Conservation (phyloP, 2,329 filamentous ascomycete species). For the Sporothrix dimorphospora region DNA sequence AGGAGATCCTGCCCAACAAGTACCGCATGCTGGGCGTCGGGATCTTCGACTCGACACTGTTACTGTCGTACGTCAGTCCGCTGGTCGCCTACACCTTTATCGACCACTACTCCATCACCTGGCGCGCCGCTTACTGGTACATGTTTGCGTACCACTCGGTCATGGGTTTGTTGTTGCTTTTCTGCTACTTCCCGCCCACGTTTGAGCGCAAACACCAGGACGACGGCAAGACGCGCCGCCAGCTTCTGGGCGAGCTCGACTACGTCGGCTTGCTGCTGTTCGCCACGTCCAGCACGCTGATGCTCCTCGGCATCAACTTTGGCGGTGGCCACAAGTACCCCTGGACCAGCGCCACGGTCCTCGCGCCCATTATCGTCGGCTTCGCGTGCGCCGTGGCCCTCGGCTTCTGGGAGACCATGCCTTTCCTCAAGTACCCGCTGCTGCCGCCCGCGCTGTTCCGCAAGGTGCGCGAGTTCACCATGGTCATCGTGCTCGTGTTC, state of each 20-base stretch:
- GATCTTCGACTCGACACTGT: conserved; percentile 20
- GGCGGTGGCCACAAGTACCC: conserved; percentile 38
- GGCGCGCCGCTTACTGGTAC: conserved; percentile 36
- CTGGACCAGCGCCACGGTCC: conserved; percentile 38
- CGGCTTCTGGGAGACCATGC: conserved; percentile 38
- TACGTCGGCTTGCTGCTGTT: conserved; percentile 39
- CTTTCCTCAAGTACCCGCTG: conserved; percentile 38
- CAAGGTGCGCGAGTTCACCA: conserved; percentile 34
- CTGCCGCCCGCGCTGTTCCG: conserved; percentile 40
- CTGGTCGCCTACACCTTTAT: conserved; percentile 42
- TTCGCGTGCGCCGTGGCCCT: conserved; percentile 38
- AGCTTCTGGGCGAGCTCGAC: conserved; percentile 44
- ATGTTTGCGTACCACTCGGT: conserved; percentile 35
- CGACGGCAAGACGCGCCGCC: conserved; percentile 37
- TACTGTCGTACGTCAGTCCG: conserved; percentile 22
- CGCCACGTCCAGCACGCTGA: conserved; percentile 36
- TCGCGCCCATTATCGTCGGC: conserved; percentile 41
- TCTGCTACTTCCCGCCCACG: conserved; percentile 43
- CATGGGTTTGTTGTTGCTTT: conserved; percentile 34
- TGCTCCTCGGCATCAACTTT: conserved; percentile 41
- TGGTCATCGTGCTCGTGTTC: conserved; percentile 39
- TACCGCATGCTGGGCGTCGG: conserved; percentile 28
- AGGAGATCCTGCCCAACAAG: conserved; percentile 29
- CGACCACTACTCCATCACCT: conserved; percentile 37
- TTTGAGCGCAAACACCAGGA: conserved; percentile 42